Percentiles rank a stretch among this genome's conserved stretches.
Evolutionary conservation across 78 protist species (phyloP).

Genomic region (Tieghemostelium lacteum): DNA sequence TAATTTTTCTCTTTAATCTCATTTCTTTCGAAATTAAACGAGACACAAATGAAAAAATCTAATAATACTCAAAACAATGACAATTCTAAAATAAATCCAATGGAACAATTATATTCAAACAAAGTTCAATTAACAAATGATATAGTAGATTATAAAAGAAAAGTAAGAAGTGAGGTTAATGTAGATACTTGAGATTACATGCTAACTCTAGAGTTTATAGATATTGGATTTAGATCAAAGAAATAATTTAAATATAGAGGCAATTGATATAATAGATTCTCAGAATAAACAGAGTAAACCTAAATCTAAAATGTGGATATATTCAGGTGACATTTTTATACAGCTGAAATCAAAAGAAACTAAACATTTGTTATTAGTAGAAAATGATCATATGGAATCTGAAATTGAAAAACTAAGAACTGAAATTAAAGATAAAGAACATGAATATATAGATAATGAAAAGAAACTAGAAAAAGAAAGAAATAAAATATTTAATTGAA

Average conservation of each 20-base stretch:
- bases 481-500: constrained; percentile 17
- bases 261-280: background rate
- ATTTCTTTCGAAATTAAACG: too few relatives aligned
- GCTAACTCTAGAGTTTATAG: constrained; percentile 20
- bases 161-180: background rate
- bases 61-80: constrained; percentile 1
- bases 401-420: constrained; percentile 6
- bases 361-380: constrained; percentile 8
- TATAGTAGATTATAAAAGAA: constrained; percentile 19
- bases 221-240: constrained; percentile 61
- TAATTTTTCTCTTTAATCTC: too few relatives aligned
- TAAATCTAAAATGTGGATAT: constrained; percentile 45
- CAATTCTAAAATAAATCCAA: background rate
- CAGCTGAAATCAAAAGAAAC: constrained; percentile 37
- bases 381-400: constrained; percentile 30
- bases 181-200: background rate
- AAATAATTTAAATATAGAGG: constrained; percentile 52
- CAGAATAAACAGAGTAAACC: background rate
- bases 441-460: constrained; percentile 1
- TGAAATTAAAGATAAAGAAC: constrained; percentile 20
- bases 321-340: constrained; percentile 70
- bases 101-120: constrained; percentile 18
- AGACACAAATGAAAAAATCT: too few relatives aligned
- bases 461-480: background rate
- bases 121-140: constrained; percentile 36